Evolutionary conservation across 78 protist genomes (phyloP).

Genomic region (Abeoforma whisleri): DNA sequence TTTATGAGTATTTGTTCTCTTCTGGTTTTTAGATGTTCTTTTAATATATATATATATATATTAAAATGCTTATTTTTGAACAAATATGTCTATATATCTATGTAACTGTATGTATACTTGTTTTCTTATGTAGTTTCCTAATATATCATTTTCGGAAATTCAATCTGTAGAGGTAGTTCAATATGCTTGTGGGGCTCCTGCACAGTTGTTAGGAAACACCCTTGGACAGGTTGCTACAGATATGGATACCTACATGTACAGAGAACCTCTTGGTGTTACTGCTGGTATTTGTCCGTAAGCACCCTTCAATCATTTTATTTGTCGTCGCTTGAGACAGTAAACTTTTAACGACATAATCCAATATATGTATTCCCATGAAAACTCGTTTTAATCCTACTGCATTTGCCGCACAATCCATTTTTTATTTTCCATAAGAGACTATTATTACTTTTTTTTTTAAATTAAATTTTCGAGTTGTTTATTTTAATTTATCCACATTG

Average conservation of each 20-base stretch:
- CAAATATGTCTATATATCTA: not conserved
- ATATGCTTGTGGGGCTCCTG: conserved; percentile 72
- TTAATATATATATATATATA: not conserved
- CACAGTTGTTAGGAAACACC: conserved; percentile 82
- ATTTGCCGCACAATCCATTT: too few relatives aligned
- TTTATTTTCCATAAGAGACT: too few relatives aligned
- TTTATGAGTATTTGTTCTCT: too few relatives aligned
- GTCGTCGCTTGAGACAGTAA: too few relatives aligned
- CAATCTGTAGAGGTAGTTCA: conserved; percentile 89
- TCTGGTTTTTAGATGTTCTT: not conserved
- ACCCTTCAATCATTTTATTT: too few relatives aligned
- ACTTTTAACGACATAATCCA: too few relatives aligned
- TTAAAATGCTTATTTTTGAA: not conserved
- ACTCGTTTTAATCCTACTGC: not conserved
- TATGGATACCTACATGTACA: conserved; percentile 83
- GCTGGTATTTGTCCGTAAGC: conserved; percentile 85
- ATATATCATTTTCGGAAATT: not conserved
- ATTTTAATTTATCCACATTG: too few relatives aligned
- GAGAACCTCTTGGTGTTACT: conserved; percentile 89
- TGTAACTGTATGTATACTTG: not conserved
- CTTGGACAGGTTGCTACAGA: conserved; percentile 62
- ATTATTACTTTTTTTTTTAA: too few relatives aligned
- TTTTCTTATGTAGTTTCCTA: not conserved
- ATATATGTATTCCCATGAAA: too few relatives aligned
- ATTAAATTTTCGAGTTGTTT: too few relatives aligned